Evolutionary conservation across 2,329 filamentous ascomycete species (phyloP).

Genomic region (Aspergillus sp.): DNA sequence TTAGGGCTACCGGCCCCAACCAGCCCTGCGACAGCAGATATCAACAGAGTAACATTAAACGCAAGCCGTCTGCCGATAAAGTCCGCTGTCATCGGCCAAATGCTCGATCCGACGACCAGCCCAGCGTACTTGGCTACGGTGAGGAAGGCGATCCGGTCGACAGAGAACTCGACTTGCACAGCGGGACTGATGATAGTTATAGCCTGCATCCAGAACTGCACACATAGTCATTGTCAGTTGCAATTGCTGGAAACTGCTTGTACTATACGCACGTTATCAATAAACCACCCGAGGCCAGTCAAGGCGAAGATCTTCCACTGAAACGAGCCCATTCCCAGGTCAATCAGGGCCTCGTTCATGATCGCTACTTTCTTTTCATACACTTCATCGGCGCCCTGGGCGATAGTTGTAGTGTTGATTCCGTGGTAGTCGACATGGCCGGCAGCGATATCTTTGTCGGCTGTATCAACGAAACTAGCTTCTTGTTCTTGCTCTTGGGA

Average conservation of each 20-base stretch:
- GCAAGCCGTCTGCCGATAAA: conserved; percentile 19
- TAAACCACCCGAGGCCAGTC: conserved; percentile 22
- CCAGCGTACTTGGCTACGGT: conserved; percentile 17
- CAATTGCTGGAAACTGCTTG: background rate
- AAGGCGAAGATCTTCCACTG: conserved; percentile 22
- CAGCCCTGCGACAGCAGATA: conserved; percentile 20
- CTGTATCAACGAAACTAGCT: no score
- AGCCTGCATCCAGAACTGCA: conserved; percentile 22
- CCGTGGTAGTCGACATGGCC: no score
- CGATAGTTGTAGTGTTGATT: no score
- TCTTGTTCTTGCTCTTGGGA: no score
- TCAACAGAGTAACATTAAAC: conserved; percentile 20
- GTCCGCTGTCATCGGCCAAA: conserved; percentile 23
- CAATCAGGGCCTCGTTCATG: conserved; percentile 20
- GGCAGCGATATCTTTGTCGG: no score
- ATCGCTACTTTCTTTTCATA: conserved; percentile 11
- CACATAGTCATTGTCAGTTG: background rate
- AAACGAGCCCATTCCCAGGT: conserved; percentile 22
- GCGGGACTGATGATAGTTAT: conserved; percentile 19
- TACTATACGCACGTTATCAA: conserved; percentile 18
- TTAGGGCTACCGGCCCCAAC: conserved; percentile 23
- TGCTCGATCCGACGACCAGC: conserved; percentile 13
- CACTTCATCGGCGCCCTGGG: no score
- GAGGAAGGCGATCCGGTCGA: conserved; percentile 16
- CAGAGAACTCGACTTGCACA: conserved; percentile 18